Evolutionary conservation across 139 green algal species (phyloP).

Genomic region (Auxenochlorella pyrenoidosa): DNA sequence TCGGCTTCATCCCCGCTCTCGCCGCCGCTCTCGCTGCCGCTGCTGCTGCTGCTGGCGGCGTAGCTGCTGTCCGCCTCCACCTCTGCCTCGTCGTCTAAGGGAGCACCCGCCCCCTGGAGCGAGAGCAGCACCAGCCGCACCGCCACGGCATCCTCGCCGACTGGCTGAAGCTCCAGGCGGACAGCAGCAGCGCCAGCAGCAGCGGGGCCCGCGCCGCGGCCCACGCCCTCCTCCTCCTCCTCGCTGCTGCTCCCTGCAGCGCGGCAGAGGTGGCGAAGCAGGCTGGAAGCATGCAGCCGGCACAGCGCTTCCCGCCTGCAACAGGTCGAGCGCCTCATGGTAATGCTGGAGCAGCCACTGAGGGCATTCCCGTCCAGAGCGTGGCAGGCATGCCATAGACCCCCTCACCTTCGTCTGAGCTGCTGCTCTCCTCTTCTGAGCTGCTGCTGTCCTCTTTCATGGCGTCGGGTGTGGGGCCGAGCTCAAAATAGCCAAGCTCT

Average conservation of each 20-base stretch:
- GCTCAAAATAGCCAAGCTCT: conserved; percentile 25
- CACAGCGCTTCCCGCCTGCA: too few species aligned
- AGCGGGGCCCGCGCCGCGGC: too few species aligned
- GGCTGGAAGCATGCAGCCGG: background rate
- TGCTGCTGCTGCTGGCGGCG: background rate
- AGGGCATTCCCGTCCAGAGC: too few species aligned
- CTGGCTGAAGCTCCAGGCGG: background rate
- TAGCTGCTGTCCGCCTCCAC: conserved; percentile 15
- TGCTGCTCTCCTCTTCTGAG: conserved; percentile 8
- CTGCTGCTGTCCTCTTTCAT: background rate
- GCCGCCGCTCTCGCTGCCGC: conserved; percentile 2
- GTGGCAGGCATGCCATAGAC: too few species aligned
- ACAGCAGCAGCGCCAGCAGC: background rate
- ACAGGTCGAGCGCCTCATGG: too few species aligned
- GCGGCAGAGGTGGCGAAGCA: background rate
- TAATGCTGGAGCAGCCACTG: too few species aligned
- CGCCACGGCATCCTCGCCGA: background rate
- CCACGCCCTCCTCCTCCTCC: background rate
- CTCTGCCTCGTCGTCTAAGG: background rate
- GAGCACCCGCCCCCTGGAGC: background rate
- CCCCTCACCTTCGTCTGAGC: conserved; percentile 11
- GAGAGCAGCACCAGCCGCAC: background rate
- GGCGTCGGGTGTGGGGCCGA: background rate
- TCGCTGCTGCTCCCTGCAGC: background rate
- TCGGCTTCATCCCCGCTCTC: background rate